phyloP scores from a whole-genome alignment of 768 basidiomycete genomes.

The Mycena indigotica region DNA sequence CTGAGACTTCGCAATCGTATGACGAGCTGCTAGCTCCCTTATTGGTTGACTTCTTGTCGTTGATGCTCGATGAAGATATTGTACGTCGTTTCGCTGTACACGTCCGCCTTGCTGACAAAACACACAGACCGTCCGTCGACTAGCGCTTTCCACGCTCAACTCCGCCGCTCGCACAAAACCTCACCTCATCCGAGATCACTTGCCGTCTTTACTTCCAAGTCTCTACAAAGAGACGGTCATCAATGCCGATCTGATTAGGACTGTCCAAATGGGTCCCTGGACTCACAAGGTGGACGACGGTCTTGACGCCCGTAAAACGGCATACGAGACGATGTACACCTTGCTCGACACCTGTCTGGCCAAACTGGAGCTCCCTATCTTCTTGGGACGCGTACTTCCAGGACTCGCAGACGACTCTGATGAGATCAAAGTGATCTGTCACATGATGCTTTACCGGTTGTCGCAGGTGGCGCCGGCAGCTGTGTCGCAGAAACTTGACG shows the following conservation, averaged over 20 bases:
- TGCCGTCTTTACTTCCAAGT: constrained; percentile 72
- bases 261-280: constrained; percentile 97
- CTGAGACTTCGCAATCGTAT: constrained; percentile 80
- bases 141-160: constrained; percentile 89
- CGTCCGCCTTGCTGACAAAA: background rate
- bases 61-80: constrained; percentile 87
- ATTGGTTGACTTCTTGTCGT: constrained; percentile 86
- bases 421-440: constrained; percentile 95
- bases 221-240: constrained; percentile 85
- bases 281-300: constrained; percentile 97
- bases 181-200: constrained; percentile 84
- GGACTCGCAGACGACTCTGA: constrained; percentile 89
- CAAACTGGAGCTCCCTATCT: constrained; percentile 85
- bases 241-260: constrained; percentile 78
- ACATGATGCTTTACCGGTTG: constrained; percentile 93
- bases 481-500: constrained; percentile 81
- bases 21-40: constrained; percentile 89
- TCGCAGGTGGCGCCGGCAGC: constrained; percentile 84
- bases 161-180: constrained; percentile 95
- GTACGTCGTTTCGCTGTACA: constrained; percentile 45
- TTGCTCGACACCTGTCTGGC: constrained; percentile 88
- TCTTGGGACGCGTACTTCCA: constrained; percentile 77
- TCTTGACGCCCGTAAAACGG: constrained; percentile 93
- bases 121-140: constrained; percentile 79
- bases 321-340: constrained; percentile 97